A percentile compares a stretch with the other conserved stretches of the same genome.
Evolutionary conservation across 177 flowering plant genomes (phyloP).

Genomic region (Tripterygium wilfordii): DNA sequence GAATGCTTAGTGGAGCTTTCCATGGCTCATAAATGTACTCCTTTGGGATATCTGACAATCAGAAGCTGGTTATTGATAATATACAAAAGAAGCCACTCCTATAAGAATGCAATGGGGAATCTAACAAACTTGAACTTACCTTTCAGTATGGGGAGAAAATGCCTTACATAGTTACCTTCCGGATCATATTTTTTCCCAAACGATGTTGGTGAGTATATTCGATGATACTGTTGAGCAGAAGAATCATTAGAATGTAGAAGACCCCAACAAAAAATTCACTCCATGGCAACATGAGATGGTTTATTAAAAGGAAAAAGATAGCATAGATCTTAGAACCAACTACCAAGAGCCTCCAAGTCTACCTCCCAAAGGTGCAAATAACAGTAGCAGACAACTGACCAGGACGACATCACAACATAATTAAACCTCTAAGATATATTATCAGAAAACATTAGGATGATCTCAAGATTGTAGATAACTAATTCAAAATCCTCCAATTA

Average conservation of each 20-base stretch:
- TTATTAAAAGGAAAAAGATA: neutral
- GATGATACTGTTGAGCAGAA: slow-evolving; percentile 58
- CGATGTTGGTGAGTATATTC: slow-evolving; percentile 84
- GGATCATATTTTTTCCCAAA: slow-evolving; percentile 97
- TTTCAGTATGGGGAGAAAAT: slow-evolving; percentile 79
- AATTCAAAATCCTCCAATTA: too few relatives aligned
- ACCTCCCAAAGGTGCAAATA: too few relatives aligned
- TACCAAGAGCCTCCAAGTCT: too few relatives aligned
- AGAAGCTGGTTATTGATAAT: slow-evolving; percentile 1
- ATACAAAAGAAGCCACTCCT: neutral
- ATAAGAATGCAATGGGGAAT: neutral
- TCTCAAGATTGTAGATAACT: too few relatives aligned
- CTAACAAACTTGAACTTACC: slow-evolving; percentile 27
- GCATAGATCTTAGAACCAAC: too few relatives aligned
- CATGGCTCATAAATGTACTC: slow-evolving; percentile 96
- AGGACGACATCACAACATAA: too few relatives aligned
- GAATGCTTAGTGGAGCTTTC: slow-evolving; percentile 85
- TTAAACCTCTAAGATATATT: too few relatives aligned
- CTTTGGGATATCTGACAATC: slow-evolving; percentile 75
- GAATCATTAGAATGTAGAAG: slow-evolving; percentile 2
- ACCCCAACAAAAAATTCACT: neutral
- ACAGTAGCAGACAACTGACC: too few relatives aligned
- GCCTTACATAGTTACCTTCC: slow-evolving; percentile 62
- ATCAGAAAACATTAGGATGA: too few relatives aligned
- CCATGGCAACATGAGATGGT: neutral